Percentiles rank a stretch among this genome's conserved stretches.
phyloP scores from a whole-genome alignment of 495 filamentous ascomycete species.

The Halenospora varia region DNA sequence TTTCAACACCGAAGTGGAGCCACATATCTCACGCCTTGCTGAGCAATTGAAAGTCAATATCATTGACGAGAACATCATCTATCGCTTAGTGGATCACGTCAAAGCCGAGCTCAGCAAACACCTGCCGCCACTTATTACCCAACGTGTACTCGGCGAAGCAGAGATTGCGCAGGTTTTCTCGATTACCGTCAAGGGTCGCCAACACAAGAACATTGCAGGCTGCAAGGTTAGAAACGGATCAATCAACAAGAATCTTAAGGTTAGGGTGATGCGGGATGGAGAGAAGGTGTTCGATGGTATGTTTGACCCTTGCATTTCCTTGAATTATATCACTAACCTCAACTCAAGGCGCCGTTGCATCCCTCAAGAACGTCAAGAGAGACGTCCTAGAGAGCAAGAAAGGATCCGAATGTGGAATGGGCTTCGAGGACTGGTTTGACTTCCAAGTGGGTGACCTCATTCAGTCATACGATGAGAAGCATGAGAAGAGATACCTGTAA shows the following conservation, averaged over 20 bases:
- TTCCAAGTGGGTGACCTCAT: conserved; percentile 80
- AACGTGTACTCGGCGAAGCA: conserved; percentile 78
- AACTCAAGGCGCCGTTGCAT: conserved; percentile 61
- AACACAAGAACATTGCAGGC: conserved; percentile 72
- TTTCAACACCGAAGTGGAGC: conserved; percentile 77
- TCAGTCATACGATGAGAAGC: conserved; percentile 77
- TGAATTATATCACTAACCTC: background rate
- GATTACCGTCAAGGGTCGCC: conserved; percentile 70
- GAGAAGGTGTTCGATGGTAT: conserved; percentile 76
- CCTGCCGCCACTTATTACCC: conserved; percentile 59
- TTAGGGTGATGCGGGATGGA: conserved; percentile 64
- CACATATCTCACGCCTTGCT: conserved; percentile 64
- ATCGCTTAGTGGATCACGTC: conserved; percentile 82
- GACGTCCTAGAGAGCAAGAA: conserved; percentile 85
- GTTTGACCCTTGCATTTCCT: conserved; percentile 24
- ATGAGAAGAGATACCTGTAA: conserved; percentile 67
- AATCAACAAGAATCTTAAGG: conserved; percentile 55
- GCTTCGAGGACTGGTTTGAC: conserved; percentile 72
- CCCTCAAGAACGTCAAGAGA: conserved; percentile 89
- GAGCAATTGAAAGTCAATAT: conserved; percentile 66
- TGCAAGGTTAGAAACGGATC: conserved; percentile 82
- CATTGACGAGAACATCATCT: conserved; percentile 88
- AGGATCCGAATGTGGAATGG: conserved; percentile 87
- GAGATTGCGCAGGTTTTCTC: conserved; percentile 80
- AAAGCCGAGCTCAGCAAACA: conserved; percentile 61